Conservation (phyloP, 2,329 filamentous ascomycete species). For the Pseudomassariella vexata region DNA sequence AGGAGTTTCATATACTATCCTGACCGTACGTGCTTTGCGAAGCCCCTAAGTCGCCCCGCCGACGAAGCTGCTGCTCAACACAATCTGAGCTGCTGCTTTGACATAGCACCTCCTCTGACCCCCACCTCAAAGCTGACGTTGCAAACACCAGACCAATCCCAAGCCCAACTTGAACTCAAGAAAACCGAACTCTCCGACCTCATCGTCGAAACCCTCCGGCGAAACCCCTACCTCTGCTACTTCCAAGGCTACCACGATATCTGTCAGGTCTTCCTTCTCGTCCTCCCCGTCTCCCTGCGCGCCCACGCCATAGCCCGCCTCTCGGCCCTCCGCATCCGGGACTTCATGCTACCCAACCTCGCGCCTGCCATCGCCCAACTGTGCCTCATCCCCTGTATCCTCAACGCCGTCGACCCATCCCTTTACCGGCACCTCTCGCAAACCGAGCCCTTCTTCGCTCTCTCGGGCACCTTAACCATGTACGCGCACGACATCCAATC, state of each 20-base stretch:
- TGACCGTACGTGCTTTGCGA: conserved; percentile 57
- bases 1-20: conserved; percentile 98
- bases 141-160: conserved; percentile 65
- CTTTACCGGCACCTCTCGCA: conserved; percentile 71
- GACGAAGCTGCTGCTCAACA: too few species aligned
- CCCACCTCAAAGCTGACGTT: too few species aligned
- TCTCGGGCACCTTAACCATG: conserved; percentile 89
- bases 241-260: conserved; percentile 99
- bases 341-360: conserved; percentile 94
- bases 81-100: too few species aligned
- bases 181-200: conserved; percentile 74
- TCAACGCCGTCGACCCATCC: conserved; percentile 64
- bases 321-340: conserved; percentile 82
- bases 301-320: conserved; percentile 68
- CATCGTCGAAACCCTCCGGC: conserved; percentile 75
- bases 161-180: conserved; percentile 61
- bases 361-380: conserved; percentile 78
- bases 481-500: conserved; percentile 94
- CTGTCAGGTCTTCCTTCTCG: conserved; percentile 87
- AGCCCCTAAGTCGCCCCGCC: too few species aligned
- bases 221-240: conserved; percentile 80
- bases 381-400: conserved; percentile 77
- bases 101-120: too few species aligned
- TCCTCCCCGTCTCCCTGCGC: conserved; percentile 61
- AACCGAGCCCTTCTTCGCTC: conserved; percentile 83